These are phyloP conservation scores for Cordyceps fumosorosea DNA, from an alignment of 2,329 filamentous ascomycete genomes.

Conservation along the genomic window DNA sequence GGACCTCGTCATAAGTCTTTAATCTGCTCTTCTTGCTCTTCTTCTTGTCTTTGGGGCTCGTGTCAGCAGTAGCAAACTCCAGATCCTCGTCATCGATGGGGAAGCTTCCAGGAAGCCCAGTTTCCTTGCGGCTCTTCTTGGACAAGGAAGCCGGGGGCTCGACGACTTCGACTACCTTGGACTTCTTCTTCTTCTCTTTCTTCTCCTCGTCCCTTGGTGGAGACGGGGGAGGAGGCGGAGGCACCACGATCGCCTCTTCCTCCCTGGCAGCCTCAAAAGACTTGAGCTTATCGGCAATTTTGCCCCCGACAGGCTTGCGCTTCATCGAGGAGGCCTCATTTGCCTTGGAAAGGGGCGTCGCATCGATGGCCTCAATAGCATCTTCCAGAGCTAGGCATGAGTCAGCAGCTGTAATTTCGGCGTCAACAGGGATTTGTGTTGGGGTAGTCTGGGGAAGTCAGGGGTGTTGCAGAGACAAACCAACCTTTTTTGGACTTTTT, in stretches of 20 bases:
- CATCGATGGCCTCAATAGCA: conserved; percentile 33
- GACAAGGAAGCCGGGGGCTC: conserved; percentile 22
- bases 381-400: conserved; percentile 42
- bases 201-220: conserved; percentile 23
- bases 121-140: conserved; percentile 24
- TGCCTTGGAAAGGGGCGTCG: conserved; percentile 31
- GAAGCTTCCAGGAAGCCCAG: conserved; percentile 51
- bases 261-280: conserved; percentile 45
- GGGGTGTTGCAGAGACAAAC: conserved; percentile 15
- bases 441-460: conserved; percentile 20
- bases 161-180: conserved; percentile 26
- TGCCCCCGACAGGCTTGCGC: conserved; percentile 44
- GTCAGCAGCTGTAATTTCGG: conserved; percentile 44
- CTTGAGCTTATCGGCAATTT: conserved; percentile 51
- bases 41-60: conserved; percentile 29
- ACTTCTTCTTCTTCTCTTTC: conserved; percentile 36
- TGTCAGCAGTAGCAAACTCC: conserved; percentile 21
- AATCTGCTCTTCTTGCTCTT: conserved; percentile 36
- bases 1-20: conserved; percentile 27
- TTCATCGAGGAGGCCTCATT: conserved; percentile 35
- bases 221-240: conserved; percentile 34
- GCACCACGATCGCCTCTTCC: conserved; percentile 29
- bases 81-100: conserved; percentile 43
- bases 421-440: conserved; percentile 15
- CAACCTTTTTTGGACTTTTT: conserved; percentile 41